Base-by-base conservation (phyloP, 345 rosid species). In the Iberis pinnata region DNA sequence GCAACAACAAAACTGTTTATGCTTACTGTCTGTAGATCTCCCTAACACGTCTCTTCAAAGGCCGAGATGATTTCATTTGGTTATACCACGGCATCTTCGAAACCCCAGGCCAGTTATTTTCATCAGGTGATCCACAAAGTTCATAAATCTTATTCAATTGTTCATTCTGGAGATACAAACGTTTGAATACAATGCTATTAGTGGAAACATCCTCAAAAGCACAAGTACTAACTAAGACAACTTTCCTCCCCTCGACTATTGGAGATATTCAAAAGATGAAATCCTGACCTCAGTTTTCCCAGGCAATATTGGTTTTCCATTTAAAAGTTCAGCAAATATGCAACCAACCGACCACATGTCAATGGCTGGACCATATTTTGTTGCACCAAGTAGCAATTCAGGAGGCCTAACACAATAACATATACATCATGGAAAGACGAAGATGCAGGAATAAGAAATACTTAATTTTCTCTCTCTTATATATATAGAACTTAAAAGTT, bases 291-390 rank as follows among this genome's bases (percentile, higher is more conserved):
- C 98, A 75, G 86, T 84, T 71, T 84, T 82, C 50, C 98, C 95
- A 10, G 98, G 96, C 43, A 90, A 76, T 40, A 87, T 87, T 24
- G 96, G 96, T 61, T 90, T 87, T 46, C 95, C 96, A 36, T 82
- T 80, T 57, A 90, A 61, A 45, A 90, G 87, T 70, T 90, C 98
- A 12, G 98, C 98, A 79, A 90, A 82, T 49, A 90, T 84, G 53
- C 98, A 90, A 51, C 96, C 96, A 49, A 87, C 98, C 4, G 98
- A 87, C 96, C 96, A 87, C 87, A 87, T 88, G 61, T 87, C 96
- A 68, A 87, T 92, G 27, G 96, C 92, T 52, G 98, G 96, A 50
- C 96, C 92, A 59, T 90, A 90, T 63, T 84, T 84, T 14, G 96
- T 87, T 53, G 96, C 76, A 57, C 98, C 98, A 65, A 90, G 96